phyloP scores from a whole-genome alignment of 208 protist genomes.

The Leishmania mexicana region DNA sequence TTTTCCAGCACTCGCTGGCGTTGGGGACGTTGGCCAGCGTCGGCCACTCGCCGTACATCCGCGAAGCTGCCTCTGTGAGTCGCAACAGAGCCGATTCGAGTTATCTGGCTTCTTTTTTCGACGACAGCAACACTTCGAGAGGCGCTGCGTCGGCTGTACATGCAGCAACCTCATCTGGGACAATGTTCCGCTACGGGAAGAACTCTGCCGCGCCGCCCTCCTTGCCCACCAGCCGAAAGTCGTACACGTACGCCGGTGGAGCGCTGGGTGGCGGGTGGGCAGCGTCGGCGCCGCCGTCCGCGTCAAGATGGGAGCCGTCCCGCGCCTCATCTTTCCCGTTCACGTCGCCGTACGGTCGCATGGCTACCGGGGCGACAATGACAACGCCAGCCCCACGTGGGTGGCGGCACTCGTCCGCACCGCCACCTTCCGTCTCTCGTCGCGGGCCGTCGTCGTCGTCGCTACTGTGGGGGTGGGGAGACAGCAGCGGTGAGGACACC shows the following conservation, averaged over 20 bases:
- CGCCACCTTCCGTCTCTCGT: background rate
- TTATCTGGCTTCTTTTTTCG: background rate
- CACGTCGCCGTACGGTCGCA: background rate
- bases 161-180: background rate
- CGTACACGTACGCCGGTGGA: background rate
- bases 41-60: background rate
- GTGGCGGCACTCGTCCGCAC: slow-evolving; percentile 17
- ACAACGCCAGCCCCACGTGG: background rate
- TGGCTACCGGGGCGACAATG: background rate
- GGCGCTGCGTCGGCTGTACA: background rate
- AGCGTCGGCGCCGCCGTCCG: background rate
- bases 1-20: background rate
- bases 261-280: background rate
- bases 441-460: slow-evolving; percentile 14
- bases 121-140: background rate
- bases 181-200: slow-evolving; percentile 16
- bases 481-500: background rate
- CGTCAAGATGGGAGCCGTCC: background rate
- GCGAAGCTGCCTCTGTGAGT: background rate
- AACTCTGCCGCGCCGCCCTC: background rate
- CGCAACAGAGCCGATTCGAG: background rate
- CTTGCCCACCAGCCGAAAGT: background rate
- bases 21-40: background rate
- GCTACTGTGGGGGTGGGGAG: slow-evolving; percentile 33
- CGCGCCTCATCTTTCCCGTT: background rate